A percentile compares a stretch with the other conserved stretches of the same genome.
Conservation (phyloP, 192 early-diverging fungal genomes). For the Mortierella alpina region DNA sequence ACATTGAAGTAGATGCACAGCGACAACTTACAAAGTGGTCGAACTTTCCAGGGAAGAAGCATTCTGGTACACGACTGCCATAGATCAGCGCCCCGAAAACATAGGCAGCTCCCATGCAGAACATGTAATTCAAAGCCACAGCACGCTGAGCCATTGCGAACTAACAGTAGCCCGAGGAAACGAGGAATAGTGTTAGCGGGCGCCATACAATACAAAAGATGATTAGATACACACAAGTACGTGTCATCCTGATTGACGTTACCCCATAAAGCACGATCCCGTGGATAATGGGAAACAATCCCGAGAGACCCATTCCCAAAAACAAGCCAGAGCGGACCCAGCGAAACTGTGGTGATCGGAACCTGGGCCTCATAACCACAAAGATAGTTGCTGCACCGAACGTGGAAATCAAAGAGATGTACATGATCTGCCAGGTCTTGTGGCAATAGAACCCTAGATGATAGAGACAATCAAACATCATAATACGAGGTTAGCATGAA, state of each 20-base stretch:
- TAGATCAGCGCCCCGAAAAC: slow-evolving; percentile 90
- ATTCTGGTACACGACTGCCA: slow-evolving; percentile 86
- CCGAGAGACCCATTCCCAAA: slow-evolving; percentile 80
- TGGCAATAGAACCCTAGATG: slow-evolving; percentile 61
- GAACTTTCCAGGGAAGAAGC: slow-evolving; percentile 87
- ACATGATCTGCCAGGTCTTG: slow-evolving; percentile 56
- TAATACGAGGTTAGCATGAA: too few species aligned
- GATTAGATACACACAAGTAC: not conserved
- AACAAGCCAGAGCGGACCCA: slow-evolving; percentile 84
- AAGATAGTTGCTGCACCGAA: slow-evolving; percentile 70
- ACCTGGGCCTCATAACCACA: slow-evolving; percentile 51
- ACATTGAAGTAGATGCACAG: not conserved
- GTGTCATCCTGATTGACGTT: slow-evolving; percentile 31
- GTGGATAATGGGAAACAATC: slow-evolving; percentile 80
- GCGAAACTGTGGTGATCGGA: slow-evolving; percentile 81
- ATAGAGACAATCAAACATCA: not conserved
- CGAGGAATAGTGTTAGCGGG: slow-evolving; percentile 3
- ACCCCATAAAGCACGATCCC: slow-evolving; percentile 75
- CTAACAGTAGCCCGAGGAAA: slow-evolving; percentile 13
- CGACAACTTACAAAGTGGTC: slow-evolving; percentile 77
- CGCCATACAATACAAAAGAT: slow-evolving; percentile 14
- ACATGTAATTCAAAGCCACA: slow-evolving; percentile 72
- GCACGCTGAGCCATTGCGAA: slow-evolving; percentile 55
- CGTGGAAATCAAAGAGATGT: slow-evolving; percentile 67
- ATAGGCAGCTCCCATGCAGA: slow-evolving; percentile 83